Base-by-base conservation (phyloP, 1,284 basidiomycete genomes). In the Ustilago esculenta region DNA sequence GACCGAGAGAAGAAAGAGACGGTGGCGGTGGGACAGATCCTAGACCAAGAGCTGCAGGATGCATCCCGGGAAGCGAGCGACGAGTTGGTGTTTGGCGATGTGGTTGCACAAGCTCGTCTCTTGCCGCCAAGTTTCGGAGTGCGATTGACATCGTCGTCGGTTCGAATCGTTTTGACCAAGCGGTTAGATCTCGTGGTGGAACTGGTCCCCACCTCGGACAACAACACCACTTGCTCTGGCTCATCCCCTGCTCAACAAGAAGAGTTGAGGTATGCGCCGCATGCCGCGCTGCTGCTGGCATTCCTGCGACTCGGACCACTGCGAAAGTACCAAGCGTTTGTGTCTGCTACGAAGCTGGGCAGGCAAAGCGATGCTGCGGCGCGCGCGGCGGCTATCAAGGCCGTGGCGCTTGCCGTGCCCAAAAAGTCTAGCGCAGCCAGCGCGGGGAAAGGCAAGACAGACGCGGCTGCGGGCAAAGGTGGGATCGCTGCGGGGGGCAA, bases 61-160 rank as follows among this genome's bases (percentile, higher is more conserved):
- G 76, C 76, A 4, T 72, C 72, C 32, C 25, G 60, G 11, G 76
- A 78, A 42, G 66, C 71, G 1, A 67, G 57, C 14, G 76, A 78
- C 49, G 61, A 58, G 21, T 47, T 77, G 23, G 55, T 72, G 1
- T 78, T 76, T 33, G 65, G 71, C 27, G 72, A 71, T 32, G 46
- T 78, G 0, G 59, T 69, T 4, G 60, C 60, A 1, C 65, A 78
- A 25, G 70, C 67, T 0, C 47, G 76, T 11, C 32, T 39, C 11
- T 37, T 78, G 3, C 63, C 72, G 1, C 55, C 64, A 2, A 55
- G 57, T 1, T 67, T 74, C 15, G 56, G 65, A 0, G 69, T 69
- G 17, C 35, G 64, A 6, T 41, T 75, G 25, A 73, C 67, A 5
- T 54, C 57, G 5, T 29, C 29, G 1, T 52, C 70, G 32, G 65